These are phyloP conservation scores for Boletus rubroflammeus DNA, from an alignment of 768 basidiomycete species.

Conservation along the genomic window DNA sequence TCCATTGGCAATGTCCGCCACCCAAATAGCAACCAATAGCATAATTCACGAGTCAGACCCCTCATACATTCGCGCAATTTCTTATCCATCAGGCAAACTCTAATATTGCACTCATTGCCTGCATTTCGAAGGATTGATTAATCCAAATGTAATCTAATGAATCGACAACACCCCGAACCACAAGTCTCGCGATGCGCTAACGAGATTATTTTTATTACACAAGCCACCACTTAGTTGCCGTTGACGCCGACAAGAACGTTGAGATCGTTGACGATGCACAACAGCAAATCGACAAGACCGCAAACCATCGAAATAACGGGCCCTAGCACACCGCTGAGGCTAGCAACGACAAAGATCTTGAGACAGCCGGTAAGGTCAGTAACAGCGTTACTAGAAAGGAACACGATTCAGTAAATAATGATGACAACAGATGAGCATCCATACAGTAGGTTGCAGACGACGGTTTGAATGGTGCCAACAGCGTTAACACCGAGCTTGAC, in stretches of 20 bases:
- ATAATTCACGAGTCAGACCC: no score
- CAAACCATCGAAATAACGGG: neutral
- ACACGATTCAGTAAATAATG: neutral
- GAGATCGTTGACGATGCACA: neutral
- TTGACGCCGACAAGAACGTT: neutral
- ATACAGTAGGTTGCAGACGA: constrained; percentile 4
- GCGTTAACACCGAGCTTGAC: neutral
- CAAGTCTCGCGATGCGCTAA: constrained; percentile 1
- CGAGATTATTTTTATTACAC: neutral
- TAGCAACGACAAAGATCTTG: neutral
- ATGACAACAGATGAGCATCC: neutral
- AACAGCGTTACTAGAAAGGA: neutral
- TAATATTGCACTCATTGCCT: neutral
- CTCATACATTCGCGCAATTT: neutral
- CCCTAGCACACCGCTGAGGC: neutral
- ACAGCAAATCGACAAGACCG: neutral
- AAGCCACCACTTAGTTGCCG: neutral
- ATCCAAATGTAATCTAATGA: neutral
- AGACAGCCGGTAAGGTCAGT: neutral
- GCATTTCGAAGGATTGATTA: neutral
- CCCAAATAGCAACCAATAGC: no score
- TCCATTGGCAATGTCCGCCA: no score
- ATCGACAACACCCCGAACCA: neutral
- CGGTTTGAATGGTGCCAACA: neutral
- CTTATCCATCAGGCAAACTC: neutral